Evolutionary conservation across 306 rosid species (phyloP).

Genomic region (Prinsepia uniflora): DNA sequence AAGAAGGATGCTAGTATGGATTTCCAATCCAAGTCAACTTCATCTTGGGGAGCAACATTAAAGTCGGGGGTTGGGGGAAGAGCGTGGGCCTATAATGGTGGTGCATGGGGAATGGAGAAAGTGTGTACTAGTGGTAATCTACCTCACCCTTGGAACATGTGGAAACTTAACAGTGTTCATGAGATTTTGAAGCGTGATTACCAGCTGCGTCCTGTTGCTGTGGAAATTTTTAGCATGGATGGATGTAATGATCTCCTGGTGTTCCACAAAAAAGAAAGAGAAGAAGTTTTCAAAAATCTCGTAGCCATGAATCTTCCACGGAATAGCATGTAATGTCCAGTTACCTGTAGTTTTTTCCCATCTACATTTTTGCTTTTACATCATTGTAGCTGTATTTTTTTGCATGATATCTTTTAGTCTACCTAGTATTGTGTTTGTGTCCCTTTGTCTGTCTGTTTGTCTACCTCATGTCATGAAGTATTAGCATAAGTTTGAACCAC

Average conservation of each 20-base stretch:
- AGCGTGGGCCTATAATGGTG: conserved; percentile 99
- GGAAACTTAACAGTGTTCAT: conserved; percentile 97
- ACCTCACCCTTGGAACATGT: conserved; percentile 95
- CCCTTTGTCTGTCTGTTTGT: not conserved
- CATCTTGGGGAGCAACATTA: conserved; percentile 58
- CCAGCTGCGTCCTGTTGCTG: conserved; percentile 98
- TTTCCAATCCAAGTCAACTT: conserved; percentile 77
- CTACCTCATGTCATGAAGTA: not conserved
- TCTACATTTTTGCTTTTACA: not conserved
- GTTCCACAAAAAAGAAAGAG: conserved; percentile 98
- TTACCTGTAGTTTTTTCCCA: conserved; percentile 18
- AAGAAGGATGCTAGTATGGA: conserved; percentile 76
- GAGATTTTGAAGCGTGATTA: conserved; percentile 99
- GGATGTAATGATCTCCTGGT: conserved; percentile 98
- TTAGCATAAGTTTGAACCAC: not conserved
- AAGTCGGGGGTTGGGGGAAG: conserved; percentile 86
- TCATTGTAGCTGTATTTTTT: not conserved
- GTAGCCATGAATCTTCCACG: conserved; percentile 97
- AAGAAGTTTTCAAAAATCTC: conserved; percentile 87
- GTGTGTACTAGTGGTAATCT: conserved; percentile 71
- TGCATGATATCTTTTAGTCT: conserved; percentile 4
- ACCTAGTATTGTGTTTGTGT: not conserved
- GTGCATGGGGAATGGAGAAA: conserved; percentile 99
- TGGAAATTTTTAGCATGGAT: conserved; percentile 99
- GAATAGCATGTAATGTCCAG: conserved; percentile 73